Base-by-base conservation (phyloP, 345 rosid species). In the Populus euphratica region DNA sequence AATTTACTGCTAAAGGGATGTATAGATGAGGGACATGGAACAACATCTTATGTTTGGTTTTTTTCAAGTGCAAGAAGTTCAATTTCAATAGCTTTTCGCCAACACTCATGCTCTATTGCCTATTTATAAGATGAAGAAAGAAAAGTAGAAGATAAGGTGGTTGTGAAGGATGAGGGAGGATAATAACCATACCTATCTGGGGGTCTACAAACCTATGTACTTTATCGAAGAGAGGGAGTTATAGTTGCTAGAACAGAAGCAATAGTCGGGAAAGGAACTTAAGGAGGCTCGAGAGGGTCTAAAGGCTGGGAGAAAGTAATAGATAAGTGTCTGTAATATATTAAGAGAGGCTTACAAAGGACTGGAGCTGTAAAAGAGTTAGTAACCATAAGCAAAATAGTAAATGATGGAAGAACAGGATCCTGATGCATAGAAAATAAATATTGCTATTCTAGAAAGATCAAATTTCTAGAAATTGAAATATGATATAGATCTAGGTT, bases 121-220 rank as follows among this genome's bases (percentile, higher is more conserved):
- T 72, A 0, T 49, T 39, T 38, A 68, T 76, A 52, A 50, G 4
- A 54, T 50, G 25, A 36, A 1, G 66, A 25, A 76, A 68, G 49
- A 68, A 6, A 50, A 69, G 13, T 76, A 76, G 41, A 38, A 68
- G 73, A 76, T 27, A 76, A 68, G 2, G 54, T 52, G 16, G 56
- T 13, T 7, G 20, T 69, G 25, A 76, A 23, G 6, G 73, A 68
- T 23, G 36, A 31, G 17, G 25, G 68, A 38, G 23, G 1, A 7
- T 41, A 18, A 35, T 68, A 54, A 54, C 74, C 59, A 69, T 6
- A 69, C 74, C 61, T 69, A 69, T 77, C 29, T 1, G 4, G 44
- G 2, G 69, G 74, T 56, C 11, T 43, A 77, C 20, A 5, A 64
- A 13, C 35, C 12, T 21, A 1, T 29, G 68, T 11, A 64, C 20